Base-by-base conservation (phyloP, 148 eudicot genomes). In the Fagopyrum esculentum region DNA sequence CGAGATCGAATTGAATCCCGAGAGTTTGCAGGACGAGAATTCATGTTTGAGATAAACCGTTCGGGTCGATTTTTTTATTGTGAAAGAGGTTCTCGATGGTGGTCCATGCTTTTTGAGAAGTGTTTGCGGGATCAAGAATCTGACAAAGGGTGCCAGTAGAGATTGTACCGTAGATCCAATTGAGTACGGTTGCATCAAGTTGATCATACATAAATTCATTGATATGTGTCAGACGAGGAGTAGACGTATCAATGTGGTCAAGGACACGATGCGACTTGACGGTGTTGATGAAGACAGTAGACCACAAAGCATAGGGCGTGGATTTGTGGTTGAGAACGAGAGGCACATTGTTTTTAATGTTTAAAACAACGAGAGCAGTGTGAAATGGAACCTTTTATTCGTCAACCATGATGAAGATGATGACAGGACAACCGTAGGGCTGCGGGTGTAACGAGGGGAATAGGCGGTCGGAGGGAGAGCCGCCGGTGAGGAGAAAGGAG, bases 131-230 rank as follows among this genome's bases (percentile, higher is more conserved):
- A 10, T 72, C 57, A 0, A 81, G 26, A 15, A 79, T 81, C 40
- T 78, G 77, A 22, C 45, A 29, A 4, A 81, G 61, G 2, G 76
- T 74, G 8, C 81, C 84, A 2, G 9, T 9, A 3, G 86, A 84
- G 10, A 84, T 79, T 0, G 78, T 83, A 11, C 17, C 73, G 15
- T 81, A 81, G 0, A 84, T 84, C 86, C 86, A 84, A 54, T 76
- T 72, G 5, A 79, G 76, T 0, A 84, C 56, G 0, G 55, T 75
- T 1, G 77, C 77, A 48, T 84, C 82, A 0, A 77, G 7, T 0
- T 71, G 78, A 0, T 55, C 12, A 84, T 84, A 81, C 0, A 74
- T 5, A 3, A 3, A 3, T 4, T 55, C 60, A 16, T 55, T 6
- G 6, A 55, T 19, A 4, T 40, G 3, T 7, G 6, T 47, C 8